Percentiles rank a stretch among this genome's conserved stretches.
These are phyloP conservation scores for Trypanosoma scelopori DNA, from an alignment of 208 protist genomes.

Conservation along the genomic window DNA sequence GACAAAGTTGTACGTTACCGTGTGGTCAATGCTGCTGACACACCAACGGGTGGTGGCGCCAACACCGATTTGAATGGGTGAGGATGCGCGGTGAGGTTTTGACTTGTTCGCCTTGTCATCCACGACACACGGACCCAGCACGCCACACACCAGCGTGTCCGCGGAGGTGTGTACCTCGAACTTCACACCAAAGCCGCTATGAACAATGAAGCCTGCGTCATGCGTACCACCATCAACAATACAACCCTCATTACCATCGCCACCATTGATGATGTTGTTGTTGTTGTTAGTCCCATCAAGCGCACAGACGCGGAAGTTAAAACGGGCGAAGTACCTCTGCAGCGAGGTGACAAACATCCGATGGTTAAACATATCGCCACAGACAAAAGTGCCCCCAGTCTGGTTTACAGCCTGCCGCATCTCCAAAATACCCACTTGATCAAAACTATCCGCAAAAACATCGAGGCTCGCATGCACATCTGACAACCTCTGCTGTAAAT, in stretches of 20 bases:
- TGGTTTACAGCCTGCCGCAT: conserved; percentile 90
- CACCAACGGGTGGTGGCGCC: conserved; percentile 65
- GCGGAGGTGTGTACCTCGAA: conserved; percentile 72
- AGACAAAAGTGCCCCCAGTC: conserved; percentile 94
- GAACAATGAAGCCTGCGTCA: conserved; percentile 25
- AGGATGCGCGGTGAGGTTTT: conserved; percentile 29
- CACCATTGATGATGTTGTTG: not conserved
- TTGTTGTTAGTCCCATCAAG: not conserved
- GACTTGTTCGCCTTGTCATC: conserved; percentile 50
- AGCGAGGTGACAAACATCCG: conserved; percentile 82
- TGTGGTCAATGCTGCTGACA: conserved; percentile 62
- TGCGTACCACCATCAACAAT: not conserved
- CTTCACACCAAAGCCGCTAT: conserved; percentile 63
- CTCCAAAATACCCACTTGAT: conserved; percentile 97
- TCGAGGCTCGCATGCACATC: conserved; percentile 93
- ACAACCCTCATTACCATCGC: no score
- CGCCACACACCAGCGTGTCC: conserved; percentile 71
- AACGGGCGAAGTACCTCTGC: conserved; percentile 75
- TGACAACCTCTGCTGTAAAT: conserved; percentile 84
- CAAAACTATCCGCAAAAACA: conserved; percentile 96
- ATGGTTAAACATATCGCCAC: conserved; percentile 94
- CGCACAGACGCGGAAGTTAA: conserved; percentile 32
- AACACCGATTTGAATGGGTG: conserved; percentile 62
- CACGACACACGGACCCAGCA: conserved; percentile 66
- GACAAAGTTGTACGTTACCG: conserved; percentile 56